Conservation (phyloP, 2,329 filamentous ascomycete genomes). For the Alternaria ethzedia region DNA sequence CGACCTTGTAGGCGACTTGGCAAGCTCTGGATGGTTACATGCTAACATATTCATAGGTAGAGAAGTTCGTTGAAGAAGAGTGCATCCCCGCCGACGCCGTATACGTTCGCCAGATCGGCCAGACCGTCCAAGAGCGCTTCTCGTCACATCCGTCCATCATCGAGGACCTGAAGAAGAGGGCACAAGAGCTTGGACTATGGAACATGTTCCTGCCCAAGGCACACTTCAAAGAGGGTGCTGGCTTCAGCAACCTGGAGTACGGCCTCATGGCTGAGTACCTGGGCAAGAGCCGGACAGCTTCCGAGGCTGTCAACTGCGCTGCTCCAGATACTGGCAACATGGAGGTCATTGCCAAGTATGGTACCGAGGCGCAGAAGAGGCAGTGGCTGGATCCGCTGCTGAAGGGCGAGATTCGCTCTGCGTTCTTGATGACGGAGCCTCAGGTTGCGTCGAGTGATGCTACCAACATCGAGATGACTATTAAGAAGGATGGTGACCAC, state of each 20-base stretch:
- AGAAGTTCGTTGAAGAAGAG: slow-evolving; percentile 96
- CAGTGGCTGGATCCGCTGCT: slow-evolving; percentile 83
- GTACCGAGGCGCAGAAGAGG: slow-evolving; percentile 82
- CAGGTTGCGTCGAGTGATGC: slow-evolving; percentile 89
- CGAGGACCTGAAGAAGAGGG: slow-evolving; percentile 87
- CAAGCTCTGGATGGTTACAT: neutral
- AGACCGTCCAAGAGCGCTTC: slow-evolving; percentile 76
- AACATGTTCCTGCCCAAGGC: slow-evolving; percentile 97
- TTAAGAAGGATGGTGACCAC: slow-evolving; percentile 81
- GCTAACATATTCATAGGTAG: slow-evolving; percentile 62
- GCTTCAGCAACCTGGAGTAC: slow-evolving; percentile 95
- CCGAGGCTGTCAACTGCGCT: slow-evolving; percentile 80
- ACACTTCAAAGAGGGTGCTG: slow-evolving; percentile 94
- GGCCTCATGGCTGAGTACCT: slow-evolving; percentile 96
- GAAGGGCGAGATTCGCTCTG: slow-evolving; percentile 83
- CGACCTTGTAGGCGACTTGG: slow-evolving; percentile 64
- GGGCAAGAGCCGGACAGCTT: slow-evolving; percentile 79
- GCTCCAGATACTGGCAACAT: slow-evolving; percentile 95
- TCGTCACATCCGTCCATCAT: slow-evolving; percentile 77
- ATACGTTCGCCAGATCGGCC: slow-evolving; percentile 78
- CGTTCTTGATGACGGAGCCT: slow-evolving; percentile 94
- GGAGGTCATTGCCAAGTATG: slow-evolving; percentile 93
- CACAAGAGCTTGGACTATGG: slow-evolving; percentile 85
- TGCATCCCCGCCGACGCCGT: slow-evolving; percentile 78
- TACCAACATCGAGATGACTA: slow-evolving; percentile 86